phyloP scores from a whole-genome alignment of 495 filamentous ascomycete species.

The Xylaria longipes region DNA sequence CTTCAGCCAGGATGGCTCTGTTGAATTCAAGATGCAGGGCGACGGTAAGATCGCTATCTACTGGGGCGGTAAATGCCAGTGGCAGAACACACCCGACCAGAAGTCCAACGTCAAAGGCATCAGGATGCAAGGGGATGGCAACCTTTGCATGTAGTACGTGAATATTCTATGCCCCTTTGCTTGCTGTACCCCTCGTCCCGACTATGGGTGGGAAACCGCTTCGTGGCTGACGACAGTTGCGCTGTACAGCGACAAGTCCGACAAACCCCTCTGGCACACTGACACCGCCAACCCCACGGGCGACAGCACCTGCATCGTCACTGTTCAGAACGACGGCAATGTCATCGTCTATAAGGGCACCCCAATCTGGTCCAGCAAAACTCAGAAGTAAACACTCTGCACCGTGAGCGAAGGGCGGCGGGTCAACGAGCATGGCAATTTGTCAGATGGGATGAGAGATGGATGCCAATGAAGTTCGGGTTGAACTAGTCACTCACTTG shows the following conservation, averaged over 20 bases:
- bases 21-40: slow-evolving; percentile 37
- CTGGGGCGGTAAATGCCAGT: slow-evolving; percentile 32
- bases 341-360: slow-evolving; percentile 38
- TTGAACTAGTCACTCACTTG: slow-evolving; percentile 10
- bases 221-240: slow-evolving; percentile 21
- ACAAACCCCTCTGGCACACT: slow-evolving; percentile 34
- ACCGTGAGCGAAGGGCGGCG: neutral
- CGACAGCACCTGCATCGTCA: slow-evolving; percentile 28
- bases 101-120: slow-evolving; percentile 33
- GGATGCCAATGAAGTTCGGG: neutral
- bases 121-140: slow-evolving; percentile 38
- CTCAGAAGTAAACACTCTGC: slow-evolving; percentile 13
- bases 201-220: neutral
- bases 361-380: slow-evolving; percentile 33
- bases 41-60: slow-evolving; percentile 42
- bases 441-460: neutral
- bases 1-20: slow-evolving; percentile 33
- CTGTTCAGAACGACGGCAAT: slow-evolving; percentile 40
- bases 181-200: neutral
- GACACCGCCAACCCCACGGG: slow-evolving; percentile 25
- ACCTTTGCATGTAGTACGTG: slow-evolving; percentile 40
- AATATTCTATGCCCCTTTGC: neutral
- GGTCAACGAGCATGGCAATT: neutral
- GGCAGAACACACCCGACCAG: slow-evolving; percentile 39
- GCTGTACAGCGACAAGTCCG: slow-evolving; percentile 27